Evolutionary conservation across 2,329 filamentous ascomycete genomes (phyloP), one percentile per base, ranked within the genome.

Genomic region (Pseudocercospora cruenta): DNA sequence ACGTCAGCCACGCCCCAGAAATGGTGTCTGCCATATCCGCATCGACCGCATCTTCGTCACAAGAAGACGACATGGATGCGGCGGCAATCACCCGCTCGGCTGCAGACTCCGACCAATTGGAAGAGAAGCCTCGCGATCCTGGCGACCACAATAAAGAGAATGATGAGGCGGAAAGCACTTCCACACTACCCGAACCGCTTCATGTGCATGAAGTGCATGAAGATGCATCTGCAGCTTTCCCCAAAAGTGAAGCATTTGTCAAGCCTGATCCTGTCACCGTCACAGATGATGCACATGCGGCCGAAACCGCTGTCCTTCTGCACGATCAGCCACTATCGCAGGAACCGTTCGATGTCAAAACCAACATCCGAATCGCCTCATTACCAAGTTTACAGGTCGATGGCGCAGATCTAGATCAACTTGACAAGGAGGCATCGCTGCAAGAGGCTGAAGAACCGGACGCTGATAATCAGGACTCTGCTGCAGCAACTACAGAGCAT

Each of bases 81-180:
- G 43, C 58, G 58, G 43, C 58, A 39, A 58, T 58, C 28, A 24
- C 55, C 55, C 55, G 31, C 55, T 43, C 64, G 64, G 31, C 21
- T 66, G 26, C 28, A 47, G 12, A 22, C 33, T n/a, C 47, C 59
- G 45, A 24, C 60, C 43, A 66, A 66, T 60, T n/a, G 64, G 64
- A 66, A 55, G 59, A 45, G 54, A 60, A 62, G 26, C 49, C 58
- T 51, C n/a, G 47, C 54, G 58, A 58, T 58, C 55, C 43, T 24
- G 43, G 24, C 24, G 22, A 24, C 9, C 39, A 58, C 19, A 26
- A n/a, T 55, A 57, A 63, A 28, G 16, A 24, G 16, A 55, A 61
- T 47, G 49, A 43, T 62, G 60, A 66, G 54, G 64, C 47, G 60
- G 60, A 63, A 51, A 53, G 24, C 43, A 47, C 51, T 49, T 45